A percentile compares a stretch with the other conserved stretches of the same genome.
Conservation (phyloP, 306 rosid species). For the Mimosa pudica region DNA sequence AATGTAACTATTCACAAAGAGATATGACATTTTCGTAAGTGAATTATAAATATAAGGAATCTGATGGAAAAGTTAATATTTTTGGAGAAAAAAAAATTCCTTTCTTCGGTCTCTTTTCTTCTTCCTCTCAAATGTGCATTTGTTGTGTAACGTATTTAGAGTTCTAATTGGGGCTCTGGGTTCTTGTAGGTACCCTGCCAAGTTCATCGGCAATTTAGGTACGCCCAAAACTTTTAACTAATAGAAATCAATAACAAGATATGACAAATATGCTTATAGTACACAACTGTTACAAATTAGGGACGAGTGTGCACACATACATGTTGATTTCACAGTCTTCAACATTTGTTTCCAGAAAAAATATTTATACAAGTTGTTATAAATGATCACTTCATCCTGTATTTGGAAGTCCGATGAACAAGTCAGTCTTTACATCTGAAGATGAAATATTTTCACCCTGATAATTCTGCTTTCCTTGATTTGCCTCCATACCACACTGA, state of each 20-base stretch:
- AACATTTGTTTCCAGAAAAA: background rate
- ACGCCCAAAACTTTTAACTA: background rate
- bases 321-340: slow-evolving; percentile 12
- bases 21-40: too few species aligned
- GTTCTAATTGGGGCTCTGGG: too few species aligned
- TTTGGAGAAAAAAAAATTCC: too few species aligned
- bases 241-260: background rate
- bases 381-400: slow-evolving; percentile 31
- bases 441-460: background rate
- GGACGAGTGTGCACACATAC: background rate
- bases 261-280: background rate
- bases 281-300: background rate
- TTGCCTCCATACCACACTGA: background rate
- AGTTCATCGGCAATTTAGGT: too few species aligned
- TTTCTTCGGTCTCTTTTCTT: too few species aligned
- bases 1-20: too few species aligned
- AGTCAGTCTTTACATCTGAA: slow-evolving; percentile 58
- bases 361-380: background rate
- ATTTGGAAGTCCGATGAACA: slow-evolving; percentile 77
- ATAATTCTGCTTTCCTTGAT: background rate
- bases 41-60: too few species aligned
- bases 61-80: too few species aligned
- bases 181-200: too few species aligned
- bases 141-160: too few species aligned
- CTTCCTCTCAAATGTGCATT: too few species aligned